Percentiles rank a stretch among this genome's conserved stretches.
phyloP scores from a whole-genome alignment of 2,329 filamentous ascomycete genomes.

The Pseudogymnoascus sp. region DNA sequence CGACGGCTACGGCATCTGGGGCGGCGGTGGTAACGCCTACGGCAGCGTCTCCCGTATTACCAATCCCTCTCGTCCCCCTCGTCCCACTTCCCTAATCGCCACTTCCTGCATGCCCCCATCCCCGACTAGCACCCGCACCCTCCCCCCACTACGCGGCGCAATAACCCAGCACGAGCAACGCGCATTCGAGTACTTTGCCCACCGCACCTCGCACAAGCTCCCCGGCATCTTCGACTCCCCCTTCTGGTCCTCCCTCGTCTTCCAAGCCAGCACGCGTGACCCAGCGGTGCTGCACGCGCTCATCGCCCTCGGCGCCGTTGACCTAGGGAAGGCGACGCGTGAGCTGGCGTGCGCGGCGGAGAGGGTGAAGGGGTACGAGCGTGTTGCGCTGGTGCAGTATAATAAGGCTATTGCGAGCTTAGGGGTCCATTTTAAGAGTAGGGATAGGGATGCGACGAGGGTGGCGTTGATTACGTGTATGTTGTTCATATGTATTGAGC shows the following conservation, averaged over 20 bases:
- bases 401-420: conserved; percentile 40
- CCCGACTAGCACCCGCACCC: conserved; percentile 31
- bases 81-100: conserved; percentile 18
- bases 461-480: conserved; percentile 38
- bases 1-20: conserved; percentile 35
- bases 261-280: conserved; percentile 32
- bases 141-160: conserved; percentile 24
- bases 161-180: conserved; percentile 31
- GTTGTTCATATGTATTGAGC: conserved; percentile 45
- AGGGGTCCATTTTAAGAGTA: conserved; percentile 29
- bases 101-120: conserved; percentile 32
- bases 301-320: conserved; percentile 33
- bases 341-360: conserved; percentile 22
- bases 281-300: conserved; percentile 32
- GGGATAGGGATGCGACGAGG: conserved; percentile 23
- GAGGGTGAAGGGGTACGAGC: conserved; percentile 19
- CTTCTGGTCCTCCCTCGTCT: conserved; percentile 33
- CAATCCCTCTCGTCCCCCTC: conserved; percentile 13
- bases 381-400: conserved; percentile 40
- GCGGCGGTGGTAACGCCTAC: conserved; percentile 12
- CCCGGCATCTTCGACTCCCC: conserved; percentile 31
- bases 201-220: conserved; percentile 36
- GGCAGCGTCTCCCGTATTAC: conserved; percentile 7
- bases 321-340: conserved; percentile 18
- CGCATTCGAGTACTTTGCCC: conserved; percentile 40